Evolutionary conservation across 306 rosid species (phyloP).

Genomic region (Albizia julibrissin): DNA sequence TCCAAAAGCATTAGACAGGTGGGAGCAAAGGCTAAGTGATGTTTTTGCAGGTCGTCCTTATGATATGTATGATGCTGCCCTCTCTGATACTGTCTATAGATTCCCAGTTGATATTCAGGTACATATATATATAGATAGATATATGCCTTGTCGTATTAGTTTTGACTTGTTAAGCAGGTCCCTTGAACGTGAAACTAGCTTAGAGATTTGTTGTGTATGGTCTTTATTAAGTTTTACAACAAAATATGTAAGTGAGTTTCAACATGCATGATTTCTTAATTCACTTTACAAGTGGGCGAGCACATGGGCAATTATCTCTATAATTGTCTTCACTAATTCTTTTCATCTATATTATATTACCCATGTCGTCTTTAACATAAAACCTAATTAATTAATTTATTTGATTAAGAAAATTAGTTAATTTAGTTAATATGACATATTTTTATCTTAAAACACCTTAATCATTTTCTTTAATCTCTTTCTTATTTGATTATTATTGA

Average conservation of each 20-base stretch:
- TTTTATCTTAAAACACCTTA: too few relatives aligned
- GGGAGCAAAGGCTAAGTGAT: constrained; percentile 74
- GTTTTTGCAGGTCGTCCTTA: constrained; percentile 83
- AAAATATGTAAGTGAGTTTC: background rate
- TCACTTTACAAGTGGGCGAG: too few relatives aligned
- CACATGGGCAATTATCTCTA: too few relatives aligned
- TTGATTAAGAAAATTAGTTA: too few relatives aligned
- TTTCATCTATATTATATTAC: too few relatives aligned
- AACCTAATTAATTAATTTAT: too few relatives aligned
- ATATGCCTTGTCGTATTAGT: too few relatives aligned
- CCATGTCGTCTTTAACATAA: too few relatives aligned
- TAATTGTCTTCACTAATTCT: background rate
- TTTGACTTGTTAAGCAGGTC: background rate
- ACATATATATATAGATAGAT: background rate
- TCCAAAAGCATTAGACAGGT: constrained; percentile 88
- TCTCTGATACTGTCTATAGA: constrained; percentile 73
- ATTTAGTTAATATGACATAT: too few relatives aligned
- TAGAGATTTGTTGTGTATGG: background rate
- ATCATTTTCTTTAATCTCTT: too few relatives aligned
- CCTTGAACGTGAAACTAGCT: background rate
- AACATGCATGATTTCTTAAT: background rate
- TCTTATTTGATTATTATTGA: too few relatives aligned
- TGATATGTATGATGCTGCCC: constrained; percentile 97
- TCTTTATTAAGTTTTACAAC: background rate
- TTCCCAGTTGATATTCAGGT: constrained; percentile 95